Percentiles rank a stretch among this genome's conserved stretches.
phyloP scores from a whole-genome alignment of 306 rosid species.

The Senna siamea region DNA sequence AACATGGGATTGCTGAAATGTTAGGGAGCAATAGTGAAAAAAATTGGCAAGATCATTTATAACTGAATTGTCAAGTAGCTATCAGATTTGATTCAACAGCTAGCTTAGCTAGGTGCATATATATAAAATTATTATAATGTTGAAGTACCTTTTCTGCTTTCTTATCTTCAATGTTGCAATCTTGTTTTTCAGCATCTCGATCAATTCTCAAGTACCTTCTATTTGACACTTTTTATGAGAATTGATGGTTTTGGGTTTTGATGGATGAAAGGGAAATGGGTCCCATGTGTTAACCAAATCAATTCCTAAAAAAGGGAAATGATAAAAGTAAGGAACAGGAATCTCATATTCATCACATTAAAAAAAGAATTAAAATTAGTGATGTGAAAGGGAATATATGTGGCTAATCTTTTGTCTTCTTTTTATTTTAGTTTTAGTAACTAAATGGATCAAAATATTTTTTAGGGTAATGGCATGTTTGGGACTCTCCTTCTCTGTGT shows the following conservation, averaged over 20 bases:
- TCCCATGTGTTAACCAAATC: neutral
- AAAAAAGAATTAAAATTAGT: too few relatives aligned
- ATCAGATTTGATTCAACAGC: slow-evolving; percentile 25
- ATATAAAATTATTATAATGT: neutral
- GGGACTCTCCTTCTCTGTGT: too few relatives aligned
- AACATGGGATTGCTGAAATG: slow-evolving; percentile 34
- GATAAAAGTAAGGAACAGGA: neutral
- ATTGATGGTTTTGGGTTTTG: neutral
- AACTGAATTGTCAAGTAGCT: slow-evolving; percentile 7
- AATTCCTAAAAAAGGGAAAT: neutral
- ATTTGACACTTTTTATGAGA: neutral
- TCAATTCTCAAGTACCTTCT: neutral
- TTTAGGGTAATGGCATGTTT: too few relatives aligned
- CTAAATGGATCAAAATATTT: neutral
- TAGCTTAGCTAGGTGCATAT: neutral
- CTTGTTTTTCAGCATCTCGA: neutral
- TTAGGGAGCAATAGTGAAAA: slow-evolving; percentile 10
- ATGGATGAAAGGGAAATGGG: neutral
- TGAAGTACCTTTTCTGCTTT: neutral
- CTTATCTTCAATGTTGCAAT: neutral
- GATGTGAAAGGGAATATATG: neutral
- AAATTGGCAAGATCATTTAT: neutral
- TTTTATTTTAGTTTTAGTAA: too few relatives aligned
- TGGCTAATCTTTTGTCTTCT: neutral
- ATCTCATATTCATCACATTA: too few relatives aligned